Evolutionary conservation across 2,329 filamentous ascomycete species (phyloP).

Genomic region (Apiospora pterosperma): DNA sequence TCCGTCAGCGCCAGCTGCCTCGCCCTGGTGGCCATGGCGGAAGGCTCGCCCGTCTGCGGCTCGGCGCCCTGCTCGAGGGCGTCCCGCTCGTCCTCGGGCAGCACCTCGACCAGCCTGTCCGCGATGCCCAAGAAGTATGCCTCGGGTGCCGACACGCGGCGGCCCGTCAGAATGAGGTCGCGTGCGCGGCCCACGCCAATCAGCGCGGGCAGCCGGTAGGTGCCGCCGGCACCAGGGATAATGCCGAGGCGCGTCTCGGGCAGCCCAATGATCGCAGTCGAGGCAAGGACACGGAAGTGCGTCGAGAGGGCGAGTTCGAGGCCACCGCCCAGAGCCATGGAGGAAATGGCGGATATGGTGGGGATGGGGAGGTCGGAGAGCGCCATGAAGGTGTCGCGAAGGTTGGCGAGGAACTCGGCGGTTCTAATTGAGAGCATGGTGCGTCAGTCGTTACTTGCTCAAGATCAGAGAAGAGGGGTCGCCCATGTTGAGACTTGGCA

Average conservation of each 20-base stretch:
- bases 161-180: slow-evolving; percentile 85
- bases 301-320: slow-evolving; percentile 90
- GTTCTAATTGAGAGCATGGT: slow-evolving; percentile 55
- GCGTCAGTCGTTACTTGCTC: slow-evolving; percentile 5
- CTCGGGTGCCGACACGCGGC: slow-evolving; percentile 78
- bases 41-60: slow-evolving; percentile 33
- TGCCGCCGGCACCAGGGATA: slow-evolving; percentile 91
- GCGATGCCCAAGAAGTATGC: slow-evolving; percentile 90
- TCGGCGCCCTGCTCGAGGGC: slow-evolving; percentile 34
- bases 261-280: slow-evolving; percentile 73
- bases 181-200: slow-evolving; percentile 80
- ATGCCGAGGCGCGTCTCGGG: slow-evolving; percentile 93
- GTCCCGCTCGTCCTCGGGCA: slow-evolving; percentile 49
- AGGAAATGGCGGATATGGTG: slow-evolving; percentile 84
- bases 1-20: slow-evolving; percentile 68
- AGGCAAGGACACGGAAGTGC: slow-evolving; percentile 82
- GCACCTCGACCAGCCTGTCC: slow-evolving; percentile 82
- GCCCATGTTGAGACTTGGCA: background rate
- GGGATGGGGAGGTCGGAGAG: slow-evolving; percentile 79
- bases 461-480: slow-evolving; percentile 9
- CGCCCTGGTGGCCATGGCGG: slow-evolving; percentile 51
- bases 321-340: slow-evolving; percentile 84
- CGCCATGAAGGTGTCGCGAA: slow-evolving; percentile 71
- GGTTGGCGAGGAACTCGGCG: slow-evolving; percentile 68
- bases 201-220: slow-evolving; percentile 77